Base-by-base conservation (phyloP, 441 rosid species). In the Gossypium davidsonii region DNA sequence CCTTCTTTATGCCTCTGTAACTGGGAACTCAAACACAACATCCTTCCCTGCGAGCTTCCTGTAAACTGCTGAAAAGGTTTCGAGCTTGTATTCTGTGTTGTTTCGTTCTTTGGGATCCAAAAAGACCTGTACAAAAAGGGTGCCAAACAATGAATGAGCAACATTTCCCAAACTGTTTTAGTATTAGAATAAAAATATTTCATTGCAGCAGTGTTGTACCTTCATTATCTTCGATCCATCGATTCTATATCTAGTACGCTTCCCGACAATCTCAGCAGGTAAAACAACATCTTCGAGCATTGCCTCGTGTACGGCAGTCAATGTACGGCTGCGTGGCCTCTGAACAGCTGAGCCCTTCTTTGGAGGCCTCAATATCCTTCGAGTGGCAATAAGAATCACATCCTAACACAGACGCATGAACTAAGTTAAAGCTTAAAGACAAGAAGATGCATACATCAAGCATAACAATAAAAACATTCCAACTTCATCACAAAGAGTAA, bases 241-340 rank as follows among this genome's bases (percentile, higher is more conserved):
- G 51, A 89, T 53, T 78, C 87, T 75, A 76, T 88, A 87, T 85
- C 89, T 87, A 8, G 73, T 71, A 0, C 91, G 88, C 75, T 90
- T 87, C 46, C 97, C 97, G 31, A 90, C 95, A 84, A 88, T 91
- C 82, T 91, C 94, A 2, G 97, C 93, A 7, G 94, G 94, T 34
- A 83, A 75, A 26, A 88, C 97, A 56, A 89, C 76, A 78, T 91
- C 97, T 79, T 90, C 94, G 3, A 91, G 83, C 78, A 86, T 86
- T 26, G 91, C 91, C 80, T 91, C 91, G 37, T 90, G 91, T 21
- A 90, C 95, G 52, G 90, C 51, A 25, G 63, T 59, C 37, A 59
- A n/a, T 5, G 63, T 59, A 37, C 39, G 39, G 39, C 37, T 59
- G 17, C 63, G 63, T 59, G 63, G 63, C 63, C 63, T 26, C 39